phyloP scores from a whole-genome alignment of 257 asterid species.

The Primulina tabacum region DNA sequence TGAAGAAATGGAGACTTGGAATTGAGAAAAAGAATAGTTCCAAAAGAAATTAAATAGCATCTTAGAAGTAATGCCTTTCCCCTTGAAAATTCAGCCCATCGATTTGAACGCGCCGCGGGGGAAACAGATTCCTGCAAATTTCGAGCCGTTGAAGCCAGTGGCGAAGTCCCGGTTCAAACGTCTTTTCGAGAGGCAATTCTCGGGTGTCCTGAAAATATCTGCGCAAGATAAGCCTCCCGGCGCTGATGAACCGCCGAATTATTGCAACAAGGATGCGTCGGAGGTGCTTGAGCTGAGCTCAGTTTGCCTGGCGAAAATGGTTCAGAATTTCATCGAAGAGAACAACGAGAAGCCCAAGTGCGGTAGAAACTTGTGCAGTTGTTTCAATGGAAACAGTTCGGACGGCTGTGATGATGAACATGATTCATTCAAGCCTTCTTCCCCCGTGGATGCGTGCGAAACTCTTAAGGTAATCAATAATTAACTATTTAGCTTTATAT shows the following conservation, averaged over 20 bases:
- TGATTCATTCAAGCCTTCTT: conserved; percentile 38
- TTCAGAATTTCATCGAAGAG: conserved; percentile 79
- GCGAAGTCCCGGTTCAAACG: conserved; percentile 65
- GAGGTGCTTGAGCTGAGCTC: conserved; percentile 88
- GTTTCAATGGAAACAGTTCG: conserved; percentile 60
- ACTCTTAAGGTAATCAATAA: conserved; percentile 52
- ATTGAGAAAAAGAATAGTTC: conserved; percentile 6
- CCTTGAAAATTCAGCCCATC: conserved; percentile 82
- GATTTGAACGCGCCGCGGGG: conserved; percentile 44
- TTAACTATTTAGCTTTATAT: background rate
- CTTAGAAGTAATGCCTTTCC: conserved; percentile 34
- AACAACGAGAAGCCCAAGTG: conserved; percentile 58
- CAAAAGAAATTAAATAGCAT: background rate
- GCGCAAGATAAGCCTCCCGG: conserved; percentile 33
- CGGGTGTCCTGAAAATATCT: conserved; percentile 44
- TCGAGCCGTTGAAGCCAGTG: conserved; percentile 59
- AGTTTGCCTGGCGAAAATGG: conserved; percentile 73
- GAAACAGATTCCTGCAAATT: conserved; percentile 21
- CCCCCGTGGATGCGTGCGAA: conserved; percentile 43
- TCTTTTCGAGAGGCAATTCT: conserved; percentile 78
- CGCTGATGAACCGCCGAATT: conserved; percentile 28
- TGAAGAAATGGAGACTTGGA: conserved; percentile 25
- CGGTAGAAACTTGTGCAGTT: conserved; percentile 58
- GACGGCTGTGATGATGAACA: conserved; percentile 73
- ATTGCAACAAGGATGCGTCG: conserved; percentile 34